A percentile compares a stretch with the other conserved stretches of the same genome.
Conservation (phyloP, 2,329 filamentous ascomycete species). For the Samsoniella hepiali region DNA sequence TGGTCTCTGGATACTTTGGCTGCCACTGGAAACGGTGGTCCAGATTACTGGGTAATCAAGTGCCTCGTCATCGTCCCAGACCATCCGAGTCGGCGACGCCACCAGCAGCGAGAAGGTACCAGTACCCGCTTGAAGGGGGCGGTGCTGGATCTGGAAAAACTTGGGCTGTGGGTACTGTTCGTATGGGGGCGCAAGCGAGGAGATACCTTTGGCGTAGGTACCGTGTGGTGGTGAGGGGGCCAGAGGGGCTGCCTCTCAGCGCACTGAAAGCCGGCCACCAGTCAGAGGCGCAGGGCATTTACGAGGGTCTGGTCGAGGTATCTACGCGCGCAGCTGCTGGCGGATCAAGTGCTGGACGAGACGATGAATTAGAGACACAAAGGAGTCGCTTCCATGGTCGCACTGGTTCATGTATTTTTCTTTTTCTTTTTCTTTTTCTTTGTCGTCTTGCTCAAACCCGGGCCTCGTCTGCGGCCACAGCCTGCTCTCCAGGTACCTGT, state of each 20-base stretch:
- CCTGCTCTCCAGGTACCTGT: constrained; percentile 10
- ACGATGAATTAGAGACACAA: background rate
- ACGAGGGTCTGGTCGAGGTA: background rate
- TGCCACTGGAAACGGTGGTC: background rate
- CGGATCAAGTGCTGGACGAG: background rate
- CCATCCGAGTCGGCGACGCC: constrained; percentile 21
- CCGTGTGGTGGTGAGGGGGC: background rate
- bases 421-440: background rate
- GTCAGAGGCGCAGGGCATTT: background rate
- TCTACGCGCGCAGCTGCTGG: background rate
- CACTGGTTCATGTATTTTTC: too few relatives aligned
- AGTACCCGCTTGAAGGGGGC: constrained; percentile 21
- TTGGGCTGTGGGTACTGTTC: constrained; percentile 18
- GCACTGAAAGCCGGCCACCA: background rate
- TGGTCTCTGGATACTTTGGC: too few relatives aligned
- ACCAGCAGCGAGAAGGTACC: constrained; percentile 19
- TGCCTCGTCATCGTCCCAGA: constrained; percentile 41
- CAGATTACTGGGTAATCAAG: constrained; percentile 15
- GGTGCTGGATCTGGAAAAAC: constrained; percentile 14
- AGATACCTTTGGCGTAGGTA: background rate
- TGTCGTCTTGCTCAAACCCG: background rate
- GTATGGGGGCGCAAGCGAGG: background rate
- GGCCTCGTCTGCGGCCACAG: background rate
- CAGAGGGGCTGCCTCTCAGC: background rate
- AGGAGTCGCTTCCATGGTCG: too few relatives aligned